Evolutionary conservation across 202 grass and related monocot genomes (phyloP).

Genomic region (Setaria viridis): DNA sequence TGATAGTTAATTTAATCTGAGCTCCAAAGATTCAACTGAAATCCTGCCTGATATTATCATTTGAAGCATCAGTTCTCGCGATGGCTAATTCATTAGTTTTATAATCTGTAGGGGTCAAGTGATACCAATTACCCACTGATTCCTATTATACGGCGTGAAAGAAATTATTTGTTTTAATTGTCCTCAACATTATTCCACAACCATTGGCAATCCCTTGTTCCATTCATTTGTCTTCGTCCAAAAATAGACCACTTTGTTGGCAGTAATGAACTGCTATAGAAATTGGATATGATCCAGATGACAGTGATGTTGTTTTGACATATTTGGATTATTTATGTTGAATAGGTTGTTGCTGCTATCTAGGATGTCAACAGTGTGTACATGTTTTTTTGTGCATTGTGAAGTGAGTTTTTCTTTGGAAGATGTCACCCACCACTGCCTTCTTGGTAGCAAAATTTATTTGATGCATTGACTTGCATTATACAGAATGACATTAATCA

Average conservation of each 20-base stretch:
- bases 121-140: background rate
- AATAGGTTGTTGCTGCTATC: background rate
- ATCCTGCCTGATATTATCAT: conserved; percentile 7
- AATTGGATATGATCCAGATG: too few relatives aligned
- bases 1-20: background rate
- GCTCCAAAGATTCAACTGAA: conserved; percentile 7
- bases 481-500: background rate
- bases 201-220: background rate
- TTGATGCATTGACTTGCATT: background rate
- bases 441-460: background rate
- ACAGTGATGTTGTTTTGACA: too few relatives aligned
- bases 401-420: background rate
- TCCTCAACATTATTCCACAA: background rate
- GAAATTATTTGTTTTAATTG: background rate
- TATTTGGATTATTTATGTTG: conserved; percentile 14
- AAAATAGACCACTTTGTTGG: background rate
- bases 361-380: background rate
- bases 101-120: background rate
- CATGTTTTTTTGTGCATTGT: background rate
- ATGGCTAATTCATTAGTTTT: background rate
- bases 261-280: background rate
- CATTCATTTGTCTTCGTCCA: background rate
- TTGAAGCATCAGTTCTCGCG: background rate
- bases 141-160: background rate
- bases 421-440: background rate